A percentile compares a stretch with the other conserved stretches of the same genome.
Conservation (phyloP, 345 rosid species). For the Euphorbia tirucalli region DNA sequence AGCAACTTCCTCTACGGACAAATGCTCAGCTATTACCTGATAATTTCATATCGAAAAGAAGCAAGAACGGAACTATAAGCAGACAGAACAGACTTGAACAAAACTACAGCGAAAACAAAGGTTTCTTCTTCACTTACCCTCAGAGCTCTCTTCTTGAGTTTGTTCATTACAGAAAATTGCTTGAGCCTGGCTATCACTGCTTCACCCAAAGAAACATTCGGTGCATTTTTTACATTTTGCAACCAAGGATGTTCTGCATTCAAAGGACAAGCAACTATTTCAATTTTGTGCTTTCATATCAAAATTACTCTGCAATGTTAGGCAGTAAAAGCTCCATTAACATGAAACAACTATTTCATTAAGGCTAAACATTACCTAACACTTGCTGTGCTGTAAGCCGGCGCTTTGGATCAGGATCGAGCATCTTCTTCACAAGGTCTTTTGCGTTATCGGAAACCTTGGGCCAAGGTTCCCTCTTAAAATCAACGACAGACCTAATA, state of each 20-base stretch:
- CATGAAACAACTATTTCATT: constrained; percentile 6
- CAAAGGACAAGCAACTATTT: constrained; percentile 17
- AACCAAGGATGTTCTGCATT: constrained; percentile 36
- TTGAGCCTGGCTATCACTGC: constrained; percentile 35
- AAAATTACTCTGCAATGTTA: not conserved
- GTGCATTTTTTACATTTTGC: constrained; percentile 37
- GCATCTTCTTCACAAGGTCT: constrained; percentile 39
- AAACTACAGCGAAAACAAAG: not conserved
- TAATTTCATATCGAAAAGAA: not conserved
- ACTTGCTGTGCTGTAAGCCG: constrained; percentile 37
- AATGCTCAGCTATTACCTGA: constrained; percentile 36
- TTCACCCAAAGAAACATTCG: constrained; percentile 33
- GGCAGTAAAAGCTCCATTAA: not conserved
- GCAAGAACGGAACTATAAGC: not conserved
- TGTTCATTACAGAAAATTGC: constrained; percentile 36
- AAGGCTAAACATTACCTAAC: constrained; percentile 21
- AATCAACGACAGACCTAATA: constrained; percentile 27
- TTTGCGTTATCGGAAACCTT: constrained; percentile 35
- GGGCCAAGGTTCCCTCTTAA: constrained; percentile 38
- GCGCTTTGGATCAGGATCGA: constrained; percentile 32
- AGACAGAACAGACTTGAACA: not conserved
- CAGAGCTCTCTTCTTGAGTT: constrained; percentile 41
- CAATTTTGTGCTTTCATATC: not conserved
- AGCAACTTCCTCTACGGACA: constrained; percentile 36
- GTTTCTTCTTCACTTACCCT: constrained; percentile 19